phyloP scores from a whole-genome alignment of 2,329 filamentous ascomycete genomes.

The Claviceps sp. region DNA sequence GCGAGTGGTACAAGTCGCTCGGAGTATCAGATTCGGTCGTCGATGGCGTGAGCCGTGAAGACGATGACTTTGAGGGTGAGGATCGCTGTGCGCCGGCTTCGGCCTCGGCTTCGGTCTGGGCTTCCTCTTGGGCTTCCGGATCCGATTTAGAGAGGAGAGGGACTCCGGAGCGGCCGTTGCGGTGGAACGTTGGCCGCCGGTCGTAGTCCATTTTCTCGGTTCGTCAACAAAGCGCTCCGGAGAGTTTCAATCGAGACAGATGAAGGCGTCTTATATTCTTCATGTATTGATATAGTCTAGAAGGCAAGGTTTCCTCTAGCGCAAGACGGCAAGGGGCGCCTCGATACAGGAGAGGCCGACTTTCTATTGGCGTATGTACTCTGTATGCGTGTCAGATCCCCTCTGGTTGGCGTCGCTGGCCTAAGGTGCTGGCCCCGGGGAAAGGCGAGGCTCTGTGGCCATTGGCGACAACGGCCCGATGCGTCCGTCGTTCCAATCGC shows the following conservation, averaged over 20 bases:
- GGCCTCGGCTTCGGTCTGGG: constrained; percentile 1
- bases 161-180: constrained; percentile 8
- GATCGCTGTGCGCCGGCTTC: constrained; percentile 13
- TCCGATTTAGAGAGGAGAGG: constrained; percentile 11
- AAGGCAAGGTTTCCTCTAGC: too few species aligned
- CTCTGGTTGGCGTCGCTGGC: too few species aligned
- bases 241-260: neutral
- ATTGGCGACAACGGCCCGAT: neutral
- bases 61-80: constrained; percentile 7
- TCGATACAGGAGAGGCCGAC: too few species aligned
- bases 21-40: constrained; percentile 7
- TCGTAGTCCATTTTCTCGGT: constrained; percentile 4
- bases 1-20: constrained; percentile 2
- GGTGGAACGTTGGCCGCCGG: constrained; percentile 6
- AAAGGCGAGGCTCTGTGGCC: neutral
- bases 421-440: too few species aligned
- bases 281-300: too few species aligned
- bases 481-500: neutral
- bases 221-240: neutral
- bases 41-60: constrained; percentile 13
- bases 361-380: too few species aligned
- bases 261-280: neutral
- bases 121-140: constrained; percentile 1
- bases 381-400: too few species aligned
- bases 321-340: too few species aligned